Conservation (phyloP, 2,329 filamentous ascomycete species). For the Pestalotiopsis sp. region DNA sequence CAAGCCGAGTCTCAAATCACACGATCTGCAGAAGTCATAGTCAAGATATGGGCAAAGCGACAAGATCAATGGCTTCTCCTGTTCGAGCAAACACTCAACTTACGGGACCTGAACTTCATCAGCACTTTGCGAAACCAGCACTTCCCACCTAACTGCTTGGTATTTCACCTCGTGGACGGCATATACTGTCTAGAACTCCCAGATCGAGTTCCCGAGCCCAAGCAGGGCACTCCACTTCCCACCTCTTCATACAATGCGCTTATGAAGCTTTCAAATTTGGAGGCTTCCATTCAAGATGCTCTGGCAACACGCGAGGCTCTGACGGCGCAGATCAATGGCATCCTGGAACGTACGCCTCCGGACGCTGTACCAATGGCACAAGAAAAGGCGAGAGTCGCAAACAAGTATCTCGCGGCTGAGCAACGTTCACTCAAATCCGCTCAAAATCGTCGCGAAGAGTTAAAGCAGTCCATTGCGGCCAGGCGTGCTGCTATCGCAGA, state of each 20-base stretch:
- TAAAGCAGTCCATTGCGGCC: slow-evolving; percentile 66
- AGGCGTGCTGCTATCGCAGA: slow-evolving; percentile 69
- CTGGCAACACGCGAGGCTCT: slow-evolving; percentile 75
- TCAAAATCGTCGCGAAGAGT: slow-evolving; percentile 65
- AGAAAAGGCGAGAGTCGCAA: slow-evolving; percentile 50
- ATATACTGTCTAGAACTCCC: slow-evolving; percentile 81
- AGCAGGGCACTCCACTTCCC: slow-evolving; percentile 51
- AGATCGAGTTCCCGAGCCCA: slow-evolving; percentile 49
- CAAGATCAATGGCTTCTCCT: slow-evolving; percentile 62
- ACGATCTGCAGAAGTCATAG: slow-evolving; percentile 63
- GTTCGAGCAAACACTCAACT: slow-evolving; percentile 71
- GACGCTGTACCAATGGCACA: slow-evolving; percentile 50
- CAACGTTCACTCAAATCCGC: slow-evolving; percentile 66
- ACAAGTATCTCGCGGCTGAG: slow-evolving; percentile 63
- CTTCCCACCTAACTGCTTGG: slow-evolving; percentile 78
- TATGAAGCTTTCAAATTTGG: slow-evolving; percentile 85
- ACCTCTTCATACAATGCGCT: slow-evolving; percentile 86
- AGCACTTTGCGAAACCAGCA: slow-evolving; percentile 71
- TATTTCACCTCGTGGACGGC: slow-evolving; percentile 86
- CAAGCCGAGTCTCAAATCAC: slow-evolving; percentile 65
- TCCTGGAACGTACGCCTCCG: slow-evolving; percentile 45
- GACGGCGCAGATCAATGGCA: slow-evolving; percentile 74
- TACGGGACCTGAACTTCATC: slow-evolving; percentile 77
- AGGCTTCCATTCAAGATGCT: slow-evolving; percentile 90
- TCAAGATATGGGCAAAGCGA: slow-evolving; percentile 75